A percentile compares a stretch with the other conserved stretches of the same genome.
Conservation (phyloP, 345 rosid species). For the Bretschneidera sinensis region DNA sequence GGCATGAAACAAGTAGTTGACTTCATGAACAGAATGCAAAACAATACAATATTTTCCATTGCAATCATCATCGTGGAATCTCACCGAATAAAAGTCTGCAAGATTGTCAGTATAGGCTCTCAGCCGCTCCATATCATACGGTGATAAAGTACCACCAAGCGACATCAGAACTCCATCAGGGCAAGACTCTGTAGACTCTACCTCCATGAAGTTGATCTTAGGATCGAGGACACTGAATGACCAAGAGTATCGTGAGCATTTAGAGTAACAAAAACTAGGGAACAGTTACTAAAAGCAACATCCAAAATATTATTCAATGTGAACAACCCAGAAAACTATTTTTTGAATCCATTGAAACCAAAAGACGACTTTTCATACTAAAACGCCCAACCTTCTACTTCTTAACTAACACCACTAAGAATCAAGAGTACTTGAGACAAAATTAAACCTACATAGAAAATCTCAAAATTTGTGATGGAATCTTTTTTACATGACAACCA, state of each 20-base stretch:
- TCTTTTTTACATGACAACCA: too few species aligned
- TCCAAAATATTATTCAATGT: not conserved
- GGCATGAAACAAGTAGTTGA: not conserved
- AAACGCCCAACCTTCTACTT: too few species aligned
- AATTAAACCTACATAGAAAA: too few species aligned
- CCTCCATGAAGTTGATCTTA: constrained; percentile 53
- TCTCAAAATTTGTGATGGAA: too few species aligned
- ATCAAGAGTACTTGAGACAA: too few species aligned
- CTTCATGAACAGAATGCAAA: too few species aligned
- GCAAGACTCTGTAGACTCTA: constrained; percentile 25
- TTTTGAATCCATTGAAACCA: not conserved
- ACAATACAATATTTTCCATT: constrained; percentile 1
- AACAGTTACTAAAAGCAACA: not conserved
- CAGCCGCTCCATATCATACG: constrained; percentile 62
- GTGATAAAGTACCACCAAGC: constrained; percentile 43
- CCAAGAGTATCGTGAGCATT: constrained; percentile 20
- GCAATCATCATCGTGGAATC: constrained; percentile 17
- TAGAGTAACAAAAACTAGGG: constrained; percentile 2
- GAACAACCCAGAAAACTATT: not conserved
- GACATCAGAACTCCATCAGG: constrained; percentile 53
- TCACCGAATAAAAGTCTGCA: constrained; percentile 64
- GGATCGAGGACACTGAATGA: constrained; percentile 80
- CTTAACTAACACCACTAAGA: too few species aligned
- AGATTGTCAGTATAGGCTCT: constrained; percentile 64
- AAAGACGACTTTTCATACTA: not conserved